Percentiles rank a stretch among this genome's conserved stretches.
Conservation (phyloP, 495 filamentous ascomycete species). For the Aspergillus nanangensis region DNA sequence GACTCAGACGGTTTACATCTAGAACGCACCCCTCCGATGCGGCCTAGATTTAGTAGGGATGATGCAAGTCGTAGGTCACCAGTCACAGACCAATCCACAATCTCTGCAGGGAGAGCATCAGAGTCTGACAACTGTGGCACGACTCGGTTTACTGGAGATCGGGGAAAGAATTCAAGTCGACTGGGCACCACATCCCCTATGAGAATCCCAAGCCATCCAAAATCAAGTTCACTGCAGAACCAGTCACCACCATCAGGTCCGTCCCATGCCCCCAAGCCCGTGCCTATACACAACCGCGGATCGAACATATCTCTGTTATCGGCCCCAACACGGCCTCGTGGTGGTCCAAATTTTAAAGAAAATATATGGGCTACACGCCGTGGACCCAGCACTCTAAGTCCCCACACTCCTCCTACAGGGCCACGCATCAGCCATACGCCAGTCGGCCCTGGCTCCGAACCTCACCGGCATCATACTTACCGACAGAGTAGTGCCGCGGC, state of each 20-base stretch:
- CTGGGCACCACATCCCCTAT: slow-evolving; percentile 9
- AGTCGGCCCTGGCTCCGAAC: slow-evolving; percentile 18
- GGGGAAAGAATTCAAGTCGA: slow-evolving; percentile 2
- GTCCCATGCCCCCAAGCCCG: slow-evolving; percentile 38
- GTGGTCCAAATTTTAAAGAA: slow-evolving; percentile 37
- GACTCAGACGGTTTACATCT: slow-evolving; percentile 2
- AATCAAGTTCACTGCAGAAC: slow-evolving; percentile 24
- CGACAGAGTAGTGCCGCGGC: slow-evolving; percentile 47
- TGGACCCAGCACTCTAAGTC: slow-evolving; percentile 23
- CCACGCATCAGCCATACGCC: slow-evolving; percentile 37
- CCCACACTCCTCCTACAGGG: slow-evolving; percentile 36
- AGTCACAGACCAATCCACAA: neutral
- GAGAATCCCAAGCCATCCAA: slow-evolving; percentile 31
- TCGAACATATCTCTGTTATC: slow-evolving; percentile 47
- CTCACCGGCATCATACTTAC: slow-evolving; percentile 34
- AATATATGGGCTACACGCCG: slow-evolving; percentile 36
- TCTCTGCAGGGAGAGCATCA: neutral
- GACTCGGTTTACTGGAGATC: slow-evolving; percentile 3
- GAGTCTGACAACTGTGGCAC: slow-evolving; percentile 4
- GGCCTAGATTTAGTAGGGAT: slow-evolving; percentile 1
- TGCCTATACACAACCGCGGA: slow-evolving; percentile 44
- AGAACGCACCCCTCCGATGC: neutral
- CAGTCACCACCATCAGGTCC: slow-evolving; percentile 45
- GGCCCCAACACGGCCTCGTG: slow-evolving; percentile 58
- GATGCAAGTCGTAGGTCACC: slow-evolving; percentile 7